Base-by-base conservation (phyloP, 257 asterid genomes). In the Haberlea rhodopensis region DNA sequence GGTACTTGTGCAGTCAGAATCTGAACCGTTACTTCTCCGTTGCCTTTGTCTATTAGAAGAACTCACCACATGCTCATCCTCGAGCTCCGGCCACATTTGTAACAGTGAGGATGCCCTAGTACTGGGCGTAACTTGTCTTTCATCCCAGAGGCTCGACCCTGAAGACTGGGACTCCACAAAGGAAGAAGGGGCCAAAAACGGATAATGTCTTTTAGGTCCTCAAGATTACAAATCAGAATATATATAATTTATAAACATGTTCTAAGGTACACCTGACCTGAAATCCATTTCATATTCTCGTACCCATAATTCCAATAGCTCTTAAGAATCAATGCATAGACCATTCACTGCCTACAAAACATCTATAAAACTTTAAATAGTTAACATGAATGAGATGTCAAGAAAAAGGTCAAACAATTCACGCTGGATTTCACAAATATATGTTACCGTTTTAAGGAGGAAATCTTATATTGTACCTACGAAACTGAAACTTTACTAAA, bases 11-110 rank as follows among this genome's bases (percentile, higher is more conserved):
- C 54, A n/a, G 52, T 70, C 77, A 15, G 67, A 53, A 62, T 52
- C 64, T n/a, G 71, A 64, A 25, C 54, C 55, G 16, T 65, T 70
- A 70, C 72, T 74, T 46, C 69, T 66, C 31, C 28, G 73, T 37
- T 37, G 65, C 51, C 63, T 53, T 54, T 52, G 60, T 65, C 78
- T 71, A 31, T 54, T 37, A 8, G 81, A 56, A 66, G 74, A 69
- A 62, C 76, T 74, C 81, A 69, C 69, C 68, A 66, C 73, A 15
- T 70, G 75, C 71, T 81, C 86, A 65, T 76, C 80, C 79, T 82
- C 87, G 19, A 79, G 73, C 74, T 77, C 85, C 63, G 73, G 75
- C 87, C 87, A 82, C 79, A 82, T 74, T 61, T 79, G 79, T 57
- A 77, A 49, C 53, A 82, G 65, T 59, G 87, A 79, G 70, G 85